Percentiles rank a stretch among this genome's conserved stretches.
phyloP scores from a whole-genome alignment of 352 stramenopile species.

The Pythium volutum region DNA sequence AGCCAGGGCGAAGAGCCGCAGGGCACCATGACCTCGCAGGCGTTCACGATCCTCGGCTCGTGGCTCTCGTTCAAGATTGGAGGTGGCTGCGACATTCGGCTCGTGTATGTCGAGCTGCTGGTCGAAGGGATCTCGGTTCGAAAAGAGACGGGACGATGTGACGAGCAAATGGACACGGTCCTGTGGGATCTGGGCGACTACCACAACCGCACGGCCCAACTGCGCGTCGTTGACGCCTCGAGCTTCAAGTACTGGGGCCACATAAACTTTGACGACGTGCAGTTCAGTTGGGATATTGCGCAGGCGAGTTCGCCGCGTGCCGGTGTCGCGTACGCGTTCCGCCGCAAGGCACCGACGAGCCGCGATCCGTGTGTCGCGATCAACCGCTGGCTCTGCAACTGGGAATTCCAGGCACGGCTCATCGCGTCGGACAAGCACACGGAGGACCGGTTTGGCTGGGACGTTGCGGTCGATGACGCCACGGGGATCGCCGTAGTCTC shows the following conservation, averaged over 20 bases:
- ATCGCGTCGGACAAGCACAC: slow-evolving; percentile 87
- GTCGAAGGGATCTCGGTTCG: slow-evolving; percentile 90
- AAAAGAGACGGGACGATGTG: slow-evolving; percentile 86
- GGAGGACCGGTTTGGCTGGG: slow-evolving; percentile 84
- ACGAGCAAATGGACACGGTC: slow-evolving; percentile 87
- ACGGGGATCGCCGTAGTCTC: slow-evolving; percentile 79
- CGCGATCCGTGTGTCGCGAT: slow-evolving; percentile 60
- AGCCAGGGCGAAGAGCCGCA: slow-evolving; percentile 88
- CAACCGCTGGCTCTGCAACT: slow-evolving; percentile 71
- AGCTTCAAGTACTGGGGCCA: slow-evolving; percentile 89
- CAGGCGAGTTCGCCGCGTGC: slow-evolving; percentile 64
- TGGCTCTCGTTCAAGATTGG: slow-evolving; percentile 94
- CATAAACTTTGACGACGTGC: slow-evolving; percentile 96
- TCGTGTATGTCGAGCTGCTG: slow-evolving; percentile 93
- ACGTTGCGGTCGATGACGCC: slow-evolving; percentile 81
- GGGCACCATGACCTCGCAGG: slow-evolving; percentile 93
- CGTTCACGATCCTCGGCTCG: slow-evolving; percentile 89
- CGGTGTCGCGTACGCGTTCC: slow-evolving; percentile 79
- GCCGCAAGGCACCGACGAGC: slow-evolving; percentile 50
- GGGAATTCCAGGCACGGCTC: slow-evolving; percentile 87
- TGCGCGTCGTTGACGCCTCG: slow-evolving; percentile 93
- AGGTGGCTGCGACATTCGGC: slow-evolving; percentile 91
- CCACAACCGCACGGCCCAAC: slow-evolving; percentile 74
- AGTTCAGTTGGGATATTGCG: slow-evolving; percentile 89
- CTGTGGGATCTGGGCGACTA: slow-evolving; percentile 89